phyloP scores from a whole-genome alignment of 352 stramenopile genomes.

The Globisporangium solare region DNA sequence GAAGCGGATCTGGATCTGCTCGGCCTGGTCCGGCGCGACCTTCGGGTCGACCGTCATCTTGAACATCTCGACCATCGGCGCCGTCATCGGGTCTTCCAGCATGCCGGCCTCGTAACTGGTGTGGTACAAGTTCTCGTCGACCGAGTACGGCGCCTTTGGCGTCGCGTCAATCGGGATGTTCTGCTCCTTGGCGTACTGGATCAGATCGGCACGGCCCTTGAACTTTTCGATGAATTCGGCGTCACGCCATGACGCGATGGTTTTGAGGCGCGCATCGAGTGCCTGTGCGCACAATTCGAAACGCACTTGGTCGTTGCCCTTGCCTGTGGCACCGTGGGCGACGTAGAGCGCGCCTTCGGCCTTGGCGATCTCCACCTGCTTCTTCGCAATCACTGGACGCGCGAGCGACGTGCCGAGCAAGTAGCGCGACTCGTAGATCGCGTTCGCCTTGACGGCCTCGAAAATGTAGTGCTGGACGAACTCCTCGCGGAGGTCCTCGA shows the following conservation, averaged over 20 bases:
- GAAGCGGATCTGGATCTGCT: constrained; percentile 94
- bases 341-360: constrained; percentile 91
- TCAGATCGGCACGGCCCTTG: constrained; percentile 95
- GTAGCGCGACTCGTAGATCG: constrained; percentile 98
- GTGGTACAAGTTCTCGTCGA: constrained; percentile 99
- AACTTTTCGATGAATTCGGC: constrained; percentile 98
- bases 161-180: constrained; percentile 97
- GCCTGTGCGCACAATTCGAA: constrained; percentile 98
- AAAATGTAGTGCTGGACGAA: constrained; percentile 96
- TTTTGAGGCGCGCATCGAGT: constrained; percentile 94
- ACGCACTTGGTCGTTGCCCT: constrained; percentile 99
- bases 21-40: constrained; percentile 87
- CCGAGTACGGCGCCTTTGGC: constrained; percentile 96
- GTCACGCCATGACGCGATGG: constrained; percentile 97
- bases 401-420: constrained; percentile 97
- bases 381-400: constrained; percentile 97
- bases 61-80: constrained; percentile 94
- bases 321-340: constrained; percentile 97
- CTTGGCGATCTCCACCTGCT: constrained; percentile 92
- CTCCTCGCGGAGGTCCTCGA: constrained; percentile 96
- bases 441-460: constrained; percentile 94
- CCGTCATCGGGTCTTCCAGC: constrained; percentile 94
- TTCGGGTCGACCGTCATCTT: constrained; percentile 97
- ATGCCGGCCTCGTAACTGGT: constrained; percentile 97
- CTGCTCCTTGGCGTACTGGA: constrained; percentile 96